Evolutionary conservation across 805 yeast species (phyloP).

Genomic region (Starmerella gropengiesseri): DNA sequence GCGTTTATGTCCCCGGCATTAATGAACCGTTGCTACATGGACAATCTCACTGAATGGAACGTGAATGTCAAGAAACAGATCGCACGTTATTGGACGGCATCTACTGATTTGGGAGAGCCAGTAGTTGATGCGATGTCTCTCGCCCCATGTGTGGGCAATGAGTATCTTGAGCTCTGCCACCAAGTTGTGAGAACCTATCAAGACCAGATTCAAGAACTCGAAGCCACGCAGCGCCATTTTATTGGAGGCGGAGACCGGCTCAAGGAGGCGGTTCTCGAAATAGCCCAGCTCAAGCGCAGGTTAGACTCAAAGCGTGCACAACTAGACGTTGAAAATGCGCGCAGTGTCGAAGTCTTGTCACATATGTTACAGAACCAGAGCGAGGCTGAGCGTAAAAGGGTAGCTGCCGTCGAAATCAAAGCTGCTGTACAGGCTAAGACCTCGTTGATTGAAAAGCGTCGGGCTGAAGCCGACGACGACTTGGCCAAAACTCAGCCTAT

Average conservation of each 20-base stretch:
- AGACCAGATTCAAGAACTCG: constrained; percentile 40
- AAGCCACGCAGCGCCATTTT: constrained; percentile 59
- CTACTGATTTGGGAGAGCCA: constrained; percentile 9
- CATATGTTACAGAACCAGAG: constrained; percentile 75
- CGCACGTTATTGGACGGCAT: constrained; percentile 16
- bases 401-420: constrained; percentile 69
- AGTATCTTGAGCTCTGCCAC: constrained; percentile 15
- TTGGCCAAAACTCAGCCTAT: constrained; percentile 76
- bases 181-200: constrained; percentile 32
- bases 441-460: constrained; percentile 43
- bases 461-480: constrained; percentile 46
- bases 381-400: constrained; percentile 83
- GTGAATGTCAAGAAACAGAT: constrained; percentile 11
- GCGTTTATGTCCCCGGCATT: constrained; percentile 69
- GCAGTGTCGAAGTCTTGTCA: constrained; percentile 61
- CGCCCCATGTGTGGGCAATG: neutral
- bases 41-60: constrained; percentile 86
- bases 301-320: constrained; percentile 44
- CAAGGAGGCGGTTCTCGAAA: constrained; percentile 65
- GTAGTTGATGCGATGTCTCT: constrained; percentile 29
- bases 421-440: constrained; percentile 60
- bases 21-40: constrained; percentile 76
- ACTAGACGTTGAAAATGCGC: constrained; percentile 47
- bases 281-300: constrained; percentile 44
- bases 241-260: constrained; percentile 63